phyloP scores from a whole-genome alignment of 768 basidiomycete species.

The Fibroporia radiculosa region DNA sequence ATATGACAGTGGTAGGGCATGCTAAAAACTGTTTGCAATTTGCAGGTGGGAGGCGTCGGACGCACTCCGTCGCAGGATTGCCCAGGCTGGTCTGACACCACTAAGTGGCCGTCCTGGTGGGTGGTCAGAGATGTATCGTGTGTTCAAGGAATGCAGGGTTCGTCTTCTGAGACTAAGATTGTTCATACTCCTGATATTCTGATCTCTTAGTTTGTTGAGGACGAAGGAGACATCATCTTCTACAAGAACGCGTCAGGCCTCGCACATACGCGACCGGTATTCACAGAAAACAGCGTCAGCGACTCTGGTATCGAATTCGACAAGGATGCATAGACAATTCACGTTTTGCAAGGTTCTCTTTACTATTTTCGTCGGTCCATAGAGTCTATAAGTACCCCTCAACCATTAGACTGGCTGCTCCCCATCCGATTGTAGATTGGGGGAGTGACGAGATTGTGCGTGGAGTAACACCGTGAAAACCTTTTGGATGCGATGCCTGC shows the following conservation, averaged over 20 bases:
- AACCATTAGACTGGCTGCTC: too few relatives aligned
- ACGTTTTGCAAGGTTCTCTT: too few relatives aligned
- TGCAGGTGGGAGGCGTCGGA: slow-evolving; percentile 82
- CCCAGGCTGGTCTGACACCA: slow-evolving; percentile 42
- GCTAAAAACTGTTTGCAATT: not conserved
- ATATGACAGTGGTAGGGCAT: not conserved
- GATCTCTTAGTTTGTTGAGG: slow-evolving; percentile 74
- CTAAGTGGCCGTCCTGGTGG: slow-evolving; percentile 70
- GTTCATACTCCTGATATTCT: slow-evolving; percentile 1
- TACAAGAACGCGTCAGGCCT: slow-evolving; percentile 84
- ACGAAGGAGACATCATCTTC: slow-evolving; percentile 85
- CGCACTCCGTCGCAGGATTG: slow-evolving; percentile 72
- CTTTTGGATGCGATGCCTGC: not conserved
- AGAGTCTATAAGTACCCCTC: too few relatives aligned
- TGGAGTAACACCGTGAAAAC: not conserved
- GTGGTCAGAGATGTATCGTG: slow-evolving; percentile 74
- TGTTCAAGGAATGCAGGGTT: slow-evolving; percentile 73
- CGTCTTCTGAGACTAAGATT: not conserved
- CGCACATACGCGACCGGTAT: slow-evolving; percentile 60
- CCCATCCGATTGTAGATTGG: too few relatives aligned
- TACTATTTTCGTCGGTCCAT: too few relatives aligned
- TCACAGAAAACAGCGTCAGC: slow-evolving; percentile 47
- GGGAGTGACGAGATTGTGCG: not conserved
- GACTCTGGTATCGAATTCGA: slow-evolving; percentile 61
- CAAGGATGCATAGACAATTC: slow-evolving; percentile 16